These are phyloP conservation scores for Erigeron philadelphicus DNA, from an alignment of 140 eudicot species.

Conservation along the genomic window DNA sequence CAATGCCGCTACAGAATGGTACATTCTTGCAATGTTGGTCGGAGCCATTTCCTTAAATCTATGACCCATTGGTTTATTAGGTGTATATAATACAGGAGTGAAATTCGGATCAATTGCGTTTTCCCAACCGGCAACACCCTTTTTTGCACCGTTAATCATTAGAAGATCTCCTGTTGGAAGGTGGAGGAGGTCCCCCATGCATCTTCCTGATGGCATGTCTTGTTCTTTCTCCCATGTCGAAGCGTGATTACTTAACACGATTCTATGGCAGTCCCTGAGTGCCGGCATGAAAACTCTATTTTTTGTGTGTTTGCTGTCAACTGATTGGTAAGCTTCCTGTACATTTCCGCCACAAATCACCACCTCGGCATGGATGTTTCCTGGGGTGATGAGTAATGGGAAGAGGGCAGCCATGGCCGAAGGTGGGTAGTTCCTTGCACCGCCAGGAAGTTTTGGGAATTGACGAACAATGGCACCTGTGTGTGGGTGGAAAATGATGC, in stretches of 20 bases:
- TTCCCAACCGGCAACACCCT: conserved; percentile 74
- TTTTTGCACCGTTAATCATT: conserved; percentile 62
- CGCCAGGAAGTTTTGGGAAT: conserved; percentile 58
- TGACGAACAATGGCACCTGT: conserved; percentile 36
- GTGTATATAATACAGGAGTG: conserved; percentile 53
- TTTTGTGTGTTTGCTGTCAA: conserved; percentile 32
- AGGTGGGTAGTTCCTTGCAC: conserved; percentile 85
- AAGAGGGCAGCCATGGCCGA: conserved; percentile 69
- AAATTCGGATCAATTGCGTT: conserved; percentile 57
- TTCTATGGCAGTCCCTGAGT: conserved; percentile 52
- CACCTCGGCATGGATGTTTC: conserved; percentile 35
- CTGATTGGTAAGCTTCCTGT: conserved; percentile 34
- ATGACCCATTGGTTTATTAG: conserved; percentile 36
- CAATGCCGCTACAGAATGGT: conserved; percentile 61
- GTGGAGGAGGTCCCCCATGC: conserved; percentile 66
- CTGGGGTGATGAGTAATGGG: conserved; percentile 37
- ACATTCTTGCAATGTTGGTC: conserved; percentile 63
- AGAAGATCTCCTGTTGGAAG: conserved; percentile 72
- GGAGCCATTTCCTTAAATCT: conserved; percentile 48
- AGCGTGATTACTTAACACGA: conserved; percentile 15
- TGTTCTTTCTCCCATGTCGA: conserved; percentile 64
- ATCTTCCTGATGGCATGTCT: conserved; percentile 59
- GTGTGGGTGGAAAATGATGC: conserved; percentile 45
- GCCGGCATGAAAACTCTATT: conserved; percentile 46
- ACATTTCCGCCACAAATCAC: conserved; percentile 69